Base-by-base conservation (phyloP, 2,329 filamentous ascomycete species). In the Cryphonectria nitschkei region DNA sequence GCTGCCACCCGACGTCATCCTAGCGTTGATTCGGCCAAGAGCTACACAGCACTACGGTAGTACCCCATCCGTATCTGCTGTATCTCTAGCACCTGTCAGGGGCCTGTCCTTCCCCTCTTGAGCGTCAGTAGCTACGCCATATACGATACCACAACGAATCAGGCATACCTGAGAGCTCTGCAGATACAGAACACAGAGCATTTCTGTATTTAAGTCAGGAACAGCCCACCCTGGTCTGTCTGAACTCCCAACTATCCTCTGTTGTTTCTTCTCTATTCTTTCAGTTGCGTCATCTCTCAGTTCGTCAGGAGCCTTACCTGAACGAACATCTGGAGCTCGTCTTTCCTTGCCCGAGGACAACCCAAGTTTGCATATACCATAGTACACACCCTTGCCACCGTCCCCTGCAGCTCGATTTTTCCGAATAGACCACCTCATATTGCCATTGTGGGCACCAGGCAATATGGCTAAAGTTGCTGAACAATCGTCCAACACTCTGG, bases 401-500 rank as follows among this genome's bases (percentile, higher is more conserved):
- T 39, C 29, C 50, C 50, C 50, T 41, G 39, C 46, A 22, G 39
- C 32, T 63, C 34, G 29, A 34, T 56, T 58, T 54, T 58, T 46
- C 29, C n/a, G 29, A 43, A 37, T 50, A 26, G 22, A 39, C 37
- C 37, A 26, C n/a, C 32, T 39, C 46, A 54, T 14, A 67, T 64
- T 34, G 37, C 7, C 32, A n/a, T 46, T n/a, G 16, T n/a, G 39
- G 22, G 16, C 61, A 32, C n/a, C 67, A 63, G 66, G 72, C 73
- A 75, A 74, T 32, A 83, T 82, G 81, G 75, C 80, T 71, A 73
- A 78, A 70, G 73, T 80, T 70, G 79, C 75, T 72, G 78, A 83
- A 65, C 80, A 82, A 39, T 83, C 84, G 50, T 80, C 84, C 76
- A 85, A 86, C 76, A 80, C 81, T 50, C 78, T 86, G 75, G 80